phyloP scores from a whole-genome alignment of 768 basidiomycete species.

The Leucocoprinus leucothites region DNA sequence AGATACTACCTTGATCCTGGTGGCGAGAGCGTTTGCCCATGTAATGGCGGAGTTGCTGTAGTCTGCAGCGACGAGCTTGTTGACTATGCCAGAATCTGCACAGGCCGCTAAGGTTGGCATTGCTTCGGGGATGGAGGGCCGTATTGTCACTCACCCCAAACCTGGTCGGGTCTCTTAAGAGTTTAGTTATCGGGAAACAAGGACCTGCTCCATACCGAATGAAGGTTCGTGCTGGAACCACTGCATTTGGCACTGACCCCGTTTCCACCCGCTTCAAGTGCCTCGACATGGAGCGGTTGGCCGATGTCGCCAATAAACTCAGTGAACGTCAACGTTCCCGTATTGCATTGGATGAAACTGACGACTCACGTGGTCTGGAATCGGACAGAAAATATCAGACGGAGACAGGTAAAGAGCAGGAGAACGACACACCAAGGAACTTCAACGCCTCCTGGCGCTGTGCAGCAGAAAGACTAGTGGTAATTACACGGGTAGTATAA shows the following conservation, averaged over 20 bases:
- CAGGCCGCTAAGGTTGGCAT: background rate
- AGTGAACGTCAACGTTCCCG: background rate
- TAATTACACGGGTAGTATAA: constrained; percentile 47
- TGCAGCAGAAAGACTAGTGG: constrained; percentile 35
- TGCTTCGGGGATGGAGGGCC: background rate
- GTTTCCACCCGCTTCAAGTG: constrained; percentile 40
- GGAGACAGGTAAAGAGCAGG: too few species aligned
- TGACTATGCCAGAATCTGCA: constrained; percentile 38
- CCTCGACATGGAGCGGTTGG: constrained; percentile 49
- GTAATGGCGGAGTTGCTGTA: constrained; percentile 33
- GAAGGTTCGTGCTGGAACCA: constrained; percentile 40
- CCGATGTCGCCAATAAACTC: constrained; percentile 48
- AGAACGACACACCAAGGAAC: constrained; percentile 42
- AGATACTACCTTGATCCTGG: constrained; percentile 35
- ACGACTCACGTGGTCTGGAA: constrained; percentile 32
- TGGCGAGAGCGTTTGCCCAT: constrained; percentile 36
- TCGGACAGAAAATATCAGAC: too few species aligned
- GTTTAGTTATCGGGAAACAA: background rate
- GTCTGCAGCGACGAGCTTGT: constrained; percentile 28
- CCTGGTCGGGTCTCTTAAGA: constrained; percentile 15
- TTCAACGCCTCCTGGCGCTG: constrained; percentile 51
- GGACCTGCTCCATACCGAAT: constrained; percentile 27
- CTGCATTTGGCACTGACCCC: constrained; percentile 36
- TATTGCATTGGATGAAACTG: background rate
- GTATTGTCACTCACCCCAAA: constrained; percentile 31